Evolutionary conservation across 192 early-diverging fungal genomes (phyloP).

Genomic region (Backusella sp.): DNA sequence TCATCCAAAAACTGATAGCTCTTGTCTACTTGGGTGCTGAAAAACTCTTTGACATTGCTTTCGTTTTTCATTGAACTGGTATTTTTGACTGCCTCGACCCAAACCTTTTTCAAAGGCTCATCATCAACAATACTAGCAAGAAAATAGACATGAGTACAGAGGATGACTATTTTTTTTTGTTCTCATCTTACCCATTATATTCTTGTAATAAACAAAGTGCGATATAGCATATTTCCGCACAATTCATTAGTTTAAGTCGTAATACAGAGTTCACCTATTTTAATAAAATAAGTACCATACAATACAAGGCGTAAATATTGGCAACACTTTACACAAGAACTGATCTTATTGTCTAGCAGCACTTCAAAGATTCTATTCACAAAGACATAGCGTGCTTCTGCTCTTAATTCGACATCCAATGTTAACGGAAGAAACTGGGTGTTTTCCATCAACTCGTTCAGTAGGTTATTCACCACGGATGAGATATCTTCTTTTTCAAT

Average conservation of each 20-base stretch:
- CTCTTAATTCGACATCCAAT: not conserved
- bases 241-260: not conserved
- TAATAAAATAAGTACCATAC: not conserved
- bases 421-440: not conserved
- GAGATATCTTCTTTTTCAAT: not conserved
- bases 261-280: not conserved
- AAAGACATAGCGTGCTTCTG: not conserved
- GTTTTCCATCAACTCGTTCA: not conserved
- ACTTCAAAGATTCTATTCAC: slow-evolving; percentile 7
- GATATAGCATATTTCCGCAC: not conserved
- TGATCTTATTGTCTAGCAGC: not conserved
- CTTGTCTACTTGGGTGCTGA: not conserved
- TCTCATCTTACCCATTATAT: not conserved
- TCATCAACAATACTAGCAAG: not conserved
- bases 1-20: not conserved
- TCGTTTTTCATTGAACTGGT: not conserved
- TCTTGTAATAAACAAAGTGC: not conserved
- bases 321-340: not conserved
- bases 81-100: not conserved
- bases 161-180: not conserved
- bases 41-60: not conserved
- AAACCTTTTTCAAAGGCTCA: not conserved
- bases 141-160: not conserved
- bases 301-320: not conserved
- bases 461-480: not conserved